Percentiles rank a stretch among this genome's conserved stretches.
phyloP scores from a whole-genome alignment of 1,284 basidiomycete species.

The Ustilago lituana region DNA sequence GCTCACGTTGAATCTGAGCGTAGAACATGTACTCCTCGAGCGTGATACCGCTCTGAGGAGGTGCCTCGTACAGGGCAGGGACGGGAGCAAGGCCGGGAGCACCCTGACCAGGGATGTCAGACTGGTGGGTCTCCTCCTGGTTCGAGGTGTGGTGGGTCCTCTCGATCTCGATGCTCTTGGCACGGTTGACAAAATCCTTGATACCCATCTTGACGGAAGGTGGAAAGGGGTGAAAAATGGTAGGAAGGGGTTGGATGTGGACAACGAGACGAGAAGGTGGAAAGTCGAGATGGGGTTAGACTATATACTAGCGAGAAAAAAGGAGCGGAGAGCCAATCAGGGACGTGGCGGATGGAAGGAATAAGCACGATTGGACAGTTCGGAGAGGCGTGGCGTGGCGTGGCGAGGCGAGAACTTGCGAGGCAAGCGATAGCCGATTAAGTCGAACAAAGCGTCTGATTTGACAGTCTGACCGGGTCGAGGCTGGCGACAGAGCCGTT shows the following conservation, averaged over 20 bases:
- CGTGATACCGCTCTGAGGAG: constrained; percentile 10
- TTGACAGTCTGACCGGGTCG: no score
- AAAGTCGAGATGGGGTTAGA: background rate
- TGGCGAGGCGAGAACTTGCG: no score
- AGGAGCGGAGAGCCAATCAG: no score
- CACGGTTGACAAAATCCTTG: constrained; percentile 18
- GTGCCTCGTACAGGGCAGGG: constrained; percentile 34
- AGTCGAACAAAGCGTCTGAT: no score
- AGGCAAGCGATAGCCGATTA: no score
- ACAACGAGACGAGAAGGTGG: background rate
- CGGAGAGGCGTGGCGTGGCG: no score
- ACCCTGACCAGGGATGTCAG: constrained; percentile 38
- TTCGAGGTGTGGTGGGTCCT: constrained; percentile 33
- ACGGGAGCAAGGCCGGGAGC: constrained; percentile 32
- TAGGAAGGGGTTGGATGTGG: background rate
- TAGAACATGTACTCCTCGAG: constrained; percentile 52
- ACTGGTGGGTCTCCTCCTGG: constrained; percentile 42
- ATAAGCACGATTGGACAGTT: no score
- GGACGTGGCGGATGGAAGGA: no score
- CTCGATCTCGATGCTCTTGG: constrained; percentile 38
- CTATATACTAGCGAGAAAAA: background rate
- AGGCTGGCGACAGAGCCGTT: no score
- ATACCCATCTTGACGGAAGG: constrained; percentile 20
- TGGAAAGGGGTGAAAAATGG: background rate
- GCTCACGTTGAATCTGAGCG: constrained; percentile 43